Evolutionary conservation across 1,139 yeast species (phyloP).

Genomic region (Pichia sp.): DNA sequence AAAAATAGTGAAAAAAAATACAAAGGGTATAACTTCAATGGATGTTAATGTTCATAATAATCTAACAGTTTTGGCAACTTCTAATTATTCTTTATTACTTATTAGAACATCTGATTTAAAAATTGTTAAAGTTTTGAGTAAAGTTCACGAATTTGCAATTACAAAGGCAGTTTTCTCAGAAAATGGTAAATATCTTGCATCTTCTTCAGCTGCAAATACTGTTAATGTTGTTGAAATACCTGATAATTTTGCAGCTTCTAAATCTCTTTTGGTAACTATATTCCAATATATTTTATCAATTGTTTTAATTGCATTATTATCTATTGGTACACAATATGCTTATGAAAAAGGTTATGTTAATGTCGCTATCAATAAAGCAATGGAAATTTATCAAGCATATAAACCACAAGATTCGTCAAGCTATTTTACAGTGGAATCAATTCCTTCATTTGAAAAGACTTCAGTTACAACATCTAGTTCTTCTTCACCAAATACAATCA

Average conservation of each 20-base stretch:
- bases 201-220: constrained; percentile 77
- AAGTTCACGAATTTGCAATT: constrained; percentile 75
- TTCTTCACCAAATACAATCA: not conserved
- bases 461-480: constrained; percentile 15
- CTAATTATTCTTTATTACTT: constrained; percentile 62
- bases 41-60: constrained; percentile 42
- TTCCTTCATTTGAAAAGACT: constrained; percentile 24
- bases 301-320: constrained; percentile 37
- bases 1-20: constrained; percentile 43
- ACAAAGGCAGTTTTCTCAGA: constrained; percentile 70
- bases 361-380: constrained; percentile 36
- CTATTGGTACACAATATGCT: constrained; percentile 34
- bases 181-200: constrained; percentile 61
- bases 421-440: constrained; percentile 33
- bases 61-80: constrained; percentile 66
- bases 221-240: constrained; percentile 62
- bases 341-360: constrained; percentile 33
- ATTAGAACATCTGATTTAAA: constrained; percentile 48
- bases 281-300: constrained; percentile 44
- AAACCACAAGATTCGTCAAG: constrained; percentile 29
- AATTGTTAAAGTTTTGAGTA: constrained; percentile 43
- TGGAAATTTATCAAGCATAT: constrained; percentile 36
- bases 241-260: constrained; percentile 39
- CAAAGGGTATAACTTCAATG: constrained; percentile 65
- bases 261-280: constrained; percentile 41